These are phyloP conservation scores for Pleurotus eryngii DNA, from an alignment of 768 basidiomycete genomes.

Conservation along the genomic window DNA sequence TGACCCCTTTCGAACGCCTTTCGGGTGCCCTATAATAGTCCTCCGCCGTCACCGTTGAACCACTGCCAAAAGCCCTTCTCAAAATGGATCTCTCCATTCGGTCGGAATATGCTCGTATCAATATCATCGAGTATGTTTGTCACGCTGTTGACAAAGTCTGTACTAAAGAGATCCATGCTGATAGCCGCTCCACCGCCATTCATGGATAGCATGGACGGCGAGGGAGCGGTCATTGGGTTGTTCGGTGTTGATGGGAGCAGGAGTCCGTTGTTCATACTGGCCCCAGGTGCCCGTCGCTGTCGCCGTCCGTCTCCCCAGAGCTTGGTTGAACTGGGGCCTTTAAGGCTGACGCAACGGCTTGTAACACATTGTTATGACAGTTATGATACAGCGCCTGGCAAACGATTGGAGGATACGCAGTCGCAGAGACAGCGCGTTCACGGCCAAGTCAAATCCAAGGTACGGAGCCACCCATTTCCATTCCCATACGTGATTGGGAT, in stretches of 20 bases:
- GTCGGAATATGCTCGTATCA: constrained; percentile 36
- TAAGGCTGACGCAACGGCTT: no score
- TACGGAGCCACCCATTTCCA: no score
- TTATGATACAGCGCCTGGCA: background rate
- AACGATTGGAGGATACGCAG: no score
- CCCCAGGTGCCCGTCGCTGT: constrained; percentile 22
- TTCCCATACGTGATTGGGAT: no score
- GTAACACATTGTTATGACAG: constrained; percentile 36
- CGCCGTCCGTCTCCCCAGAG: constrained; percentile 22
- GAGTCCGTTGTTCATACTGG: constrained; percentile 6
- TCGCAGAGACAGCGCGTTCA: no score
- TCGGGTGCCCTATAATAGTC: no score
- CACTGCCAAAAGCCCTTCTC: constrained; percentile 74
- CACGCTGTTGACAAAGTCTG: constrained; percentile 45
- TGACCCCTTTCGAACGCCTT: no score
- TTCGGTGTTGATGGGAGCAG: constrained; percentile 3
- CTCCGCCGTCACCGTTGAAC: constrained; percentile 52
- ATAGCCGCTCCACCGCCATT: background rate
- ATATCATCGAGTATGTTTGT: constrained; percentile 39
- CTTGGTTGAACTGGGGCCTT: constrained; percentile 37
- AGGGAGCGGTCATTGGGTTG: background rate
- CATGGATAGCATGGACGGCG: background rate
- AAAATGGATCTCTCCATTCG: constrained; percentile 55
- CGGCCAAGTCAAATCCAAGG: no score
- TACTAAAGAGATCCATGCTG: constrained; percentile 17